Evolutionary conservation across 257 asterid genomes (phyloP).

Genomic region (Solanum dulcamara): DNA sequence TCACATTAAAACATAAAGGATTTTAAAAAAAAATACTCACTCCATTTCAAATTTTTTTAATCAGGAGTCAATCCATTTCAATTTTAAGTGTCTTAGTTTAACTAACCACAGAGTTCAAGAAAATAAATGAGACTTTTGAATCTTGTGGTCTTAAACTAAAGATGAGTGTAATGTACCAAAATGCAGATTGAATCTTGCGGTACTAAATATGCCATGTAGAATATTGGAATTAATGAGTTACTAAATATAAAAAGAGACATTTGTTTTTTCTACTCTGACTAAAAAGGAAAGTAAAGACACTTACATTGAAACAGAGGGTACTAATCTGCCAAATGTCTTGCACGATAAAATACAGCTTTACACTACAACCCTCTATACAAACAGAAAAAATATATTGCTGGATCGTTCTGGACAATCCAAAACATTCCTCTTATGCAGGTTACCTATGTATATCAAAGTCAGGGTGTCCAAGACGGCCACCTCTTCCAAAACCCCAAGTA

Average conservation of each 20-base stretch:
- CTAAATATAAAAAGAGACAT: neutral
- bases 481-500: constrained; percentile 99
- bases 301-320: neutral
- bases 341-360: neutral
- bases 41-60: neutral
- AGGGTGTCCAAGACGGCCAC: constrained; percentile 98
- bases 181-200: neutral
- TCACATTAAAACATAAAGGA: neutral
- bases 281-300: neutral
- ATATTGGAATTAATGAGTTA: neutral
- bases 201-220: neutral
- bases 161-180: neutral
- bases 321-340: neutral
- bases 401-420: neutral
- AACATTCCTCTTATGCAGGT: neutral
- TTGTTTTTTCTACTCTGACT: neutral
- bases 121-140: neutral
- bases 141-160: neutral
- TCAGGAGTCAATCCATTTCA: neutral
- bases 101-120: neutral
- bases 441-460: constrained; percentile 97
- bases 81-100: neutral
- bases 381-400: neutral
- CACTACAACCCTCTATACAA: neutral
- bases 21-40: neutral